phyloP scores from a whole-genome alignment of 768 basidiomycete genomes.

The Lactarius psammicola region DNA sequence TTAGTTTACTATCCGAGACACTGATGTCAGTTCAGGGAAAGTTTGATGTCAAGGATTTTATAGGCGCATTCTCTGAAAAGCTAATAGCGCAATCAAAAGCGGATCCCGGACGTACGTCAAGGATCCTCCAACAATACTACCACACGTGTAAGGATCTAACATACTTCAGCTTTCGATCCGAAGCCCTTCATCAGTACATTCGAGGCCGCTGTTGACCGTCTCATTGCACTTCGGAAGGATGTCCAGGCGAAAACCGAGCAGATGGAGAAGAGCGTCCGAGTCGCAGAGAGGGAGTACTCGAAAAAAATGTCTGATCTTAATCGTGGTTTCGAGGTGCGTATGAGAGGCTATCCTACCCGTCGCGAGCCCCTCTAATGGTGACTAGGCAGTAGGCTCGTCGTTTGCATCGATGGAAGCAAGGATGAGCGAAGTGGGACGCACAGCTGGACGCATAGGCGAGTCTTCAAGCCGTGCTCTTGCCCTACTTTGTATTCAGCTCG shows the following conservation, averaged over 20 bases:
- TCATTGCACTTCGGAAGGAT: conserved; percentile 84
- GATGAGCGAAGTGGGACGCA: conserved; percentile 91
- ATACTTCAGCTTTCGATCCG: conserved; percentile 78
- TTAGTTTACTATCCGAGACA: background rate
- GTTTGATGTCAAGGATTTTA: conserved; percentile 90
- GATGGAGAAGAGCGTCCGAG: conserved; percentile 87
- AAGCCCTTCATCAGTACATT: conserved; percentile 91
- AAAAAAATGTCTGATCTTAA: conserved; percentile 93
- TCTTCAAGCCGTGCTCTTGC: conserved; percentile 5
- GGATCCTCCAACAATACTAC: conserved; percentile 21
- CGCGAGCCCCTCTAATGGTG: conserved; percentile 11
- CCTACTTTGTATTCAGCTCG: conserved; percentile 14
- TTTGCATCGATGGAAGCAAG: conserved; percentile 87
- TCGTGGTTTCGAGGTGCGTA: conserved; percentile 84
- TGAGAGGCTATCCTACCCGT: background rate
- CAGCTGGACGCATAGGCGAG: conserved; percentile 90
- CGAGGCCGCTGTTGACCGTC: conserved; percentile 84
- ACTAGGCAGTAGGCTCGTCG: conserved; percentile 80
- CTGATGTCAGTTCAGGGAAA: conserved; percentile 55
- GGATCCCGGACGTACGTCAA: conserved; percentile 72
- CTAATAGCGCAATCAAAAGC: conserved; percentile 83
- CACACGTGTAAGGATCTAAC: background rate
- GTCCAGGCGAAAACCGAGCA: conserved; percentile 88
- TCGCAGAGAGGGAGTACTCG: conserved; percentile 90
- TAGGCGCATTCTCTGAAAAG: conserved; percentile 82